Base-by-base conservation (phyloP, 805 yeast genomes). In the Pichia membranifaciens region DNA sequence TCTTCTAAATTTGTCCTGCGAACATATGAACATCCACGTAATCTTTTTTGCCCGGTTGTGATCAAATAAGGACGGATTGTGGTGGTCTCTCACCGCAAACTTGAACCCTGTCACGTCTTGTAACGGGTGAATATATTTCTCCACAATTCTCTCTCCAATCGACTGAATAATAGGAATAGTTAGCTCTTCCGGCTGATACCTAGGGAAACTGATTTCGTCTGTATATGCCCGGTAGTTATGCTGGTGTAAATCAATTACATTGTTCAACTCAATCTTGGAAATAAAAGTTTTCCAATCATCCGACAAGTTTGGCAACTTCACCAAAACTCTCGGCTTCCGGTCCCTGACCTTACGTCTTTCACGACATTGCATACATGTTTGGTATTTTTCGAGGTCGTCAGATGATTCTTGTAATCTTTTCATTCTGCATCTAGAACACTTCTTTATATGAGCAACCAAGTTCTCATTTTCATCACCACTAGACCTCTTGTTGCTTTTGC, bases 41-140 rank as follows among this genome's bases (percentile, higher is more conserved):
- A 71, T 61, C 50, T 69, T 71, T 45, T 69, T 70, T 7, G 69
- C 58, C 49, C 66, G 68, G 34, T 67, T 59, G 4, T 55, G 48
- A 38, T 62, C 64, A 8, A 51, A 41, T 23, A 64, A 41, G 21
- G 57, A 52, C 15, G 66, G 64, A 54, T 71, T 69, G 52, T 72
- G 76, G 51, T 65, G 71, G 51, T 72, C 76, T 43, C 76, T 59
- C 12, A 71, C 68, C 0, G 74, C 72, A 49, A 71, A 71, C 44
- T 67, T 62, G 49, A 64, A 72, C 2, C 75, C 75, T 0, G 76
- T 70, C 2, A 60, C 51, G 4, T 54, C 56, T 61, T 71, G 72
- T 32, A 72, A 47, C 5, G 76, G 75, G n/a, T 58, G 53, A 18
- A 72, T 62, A 47, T 69, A 72, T 10, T 59, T 53, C 28, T 61